phyloP scores from a whole-genome alignment of 768 basidiomycete species.

The Suillus decipiens region DNA sequence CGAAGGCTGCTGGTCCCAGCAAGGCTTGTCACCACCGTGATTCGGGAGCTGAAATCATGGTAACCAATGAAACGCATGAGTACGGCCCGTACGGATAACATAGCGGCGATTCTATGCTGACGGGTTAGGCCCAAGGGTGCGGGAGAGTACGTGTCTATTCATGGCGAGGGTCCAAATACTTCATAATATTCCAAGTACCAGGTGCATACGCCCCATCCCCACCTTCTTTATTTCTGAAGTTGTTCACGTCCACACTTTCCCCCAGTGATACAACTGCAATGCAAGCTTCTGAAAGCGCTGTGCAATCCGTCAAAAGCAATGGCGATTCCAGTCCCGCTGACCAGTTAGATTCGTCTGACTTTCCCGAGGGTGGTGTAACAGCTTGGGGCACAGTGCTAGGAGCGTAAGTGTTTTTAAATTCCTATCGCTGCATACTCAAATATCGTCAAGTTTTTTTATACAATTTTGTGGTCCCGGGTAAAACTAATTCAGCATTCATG shows the following conservation, averaged over 20 bases:
- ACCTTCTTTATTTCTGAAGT: no score
- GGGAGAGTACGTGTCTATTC: neutral
- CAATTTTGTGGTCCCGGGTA: slow-evolving; percentile 43
- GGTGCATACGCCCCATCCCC: neutral
- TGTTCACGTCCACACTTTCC: neutral
- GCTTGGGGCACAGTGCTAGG: slow-evolving; percentile 28
- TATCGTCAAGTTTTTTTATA: slow-evolving; percentile 31
- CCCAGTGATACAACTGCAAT: neutral
- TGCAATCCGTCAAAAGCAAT: neutral
- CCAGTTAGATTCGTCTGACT: neutral
- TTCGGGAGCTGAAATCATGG: neutral
- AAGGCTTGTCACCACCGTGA: neutral
- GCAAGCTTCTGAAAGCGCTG: neutral
- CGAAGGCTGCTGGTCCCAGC: no score
- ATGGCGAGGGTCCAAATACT: neutral
- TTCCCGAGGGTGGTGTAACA: slow-evolving; percentile 28
- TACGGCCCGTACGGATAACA: neutral
- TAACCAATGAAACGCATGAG: neutral
- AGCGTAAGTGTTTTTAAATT: slow-evolving; percentile 20
- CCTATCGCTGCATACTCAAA: neutral
- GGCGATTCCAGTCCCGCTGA: neutral
- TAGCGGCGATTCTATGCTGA: no score
- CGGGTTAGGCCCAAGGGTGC: no score
- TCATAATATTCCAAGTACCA: no score
- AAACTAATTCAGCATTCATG: neutral